Conservation (phyloP, 139 green algal genomes). For the Gonium pectorale region DNA sequence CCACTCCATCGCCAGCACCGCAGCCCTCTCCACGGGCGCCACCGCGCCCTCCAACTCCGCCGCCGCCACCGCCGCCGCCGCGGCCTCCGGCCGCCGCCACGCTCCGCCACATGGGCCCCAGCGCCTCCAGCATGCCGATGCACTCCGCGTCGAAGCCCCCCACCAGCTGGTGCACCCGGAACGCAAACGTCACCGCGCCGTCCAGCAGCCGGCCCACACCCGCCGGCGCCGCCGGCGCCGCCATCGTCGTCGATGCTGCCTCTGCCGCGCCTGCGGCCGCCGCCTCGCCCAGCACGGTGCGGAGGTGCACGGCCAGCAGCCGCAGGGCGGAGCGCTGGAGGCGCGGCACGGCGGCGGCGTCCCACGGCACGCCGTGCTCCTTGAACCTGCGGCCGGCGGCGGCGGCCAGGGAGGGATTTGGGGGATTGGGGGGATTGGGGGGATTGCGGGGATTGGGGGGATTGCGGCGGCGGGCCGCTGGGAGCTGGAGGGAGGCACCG, state of each 20-base stretch:
- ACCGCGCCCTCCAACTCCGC: too few species aligned
- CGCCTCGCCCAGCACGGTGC: neutral
- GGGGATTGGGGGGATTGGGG: too few species aligned
- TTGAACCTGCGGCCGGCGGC: conserved; percentile 4
- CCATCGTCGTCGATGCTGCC: neutral
- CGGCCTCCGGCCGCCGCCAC: too few species aligned
- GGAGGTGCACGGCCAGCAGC: conserved; percentile 28
- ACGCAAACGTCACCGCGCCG: conserved; percentile 21
- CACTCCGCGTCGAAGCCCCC: conserved; percentile 28
- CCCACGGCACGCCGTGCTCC: conserved; percentile 38
- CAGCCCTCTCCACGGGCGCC: too few species aligned
- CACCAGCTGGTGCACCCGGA: conserved; percentile 44
- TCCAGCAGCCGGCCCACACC: conserved; percentile 19
- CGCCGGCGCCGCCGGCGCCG: neutral
- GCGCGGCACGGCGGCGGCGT: conserved; percentile 4
- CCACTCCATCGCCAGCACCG: too few species aligned
- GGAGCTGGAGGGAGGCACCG: too few species aligned
- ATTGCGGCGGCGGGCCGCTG: too few species aligned
- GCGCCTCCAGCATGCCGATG: conserved; percentile 29
- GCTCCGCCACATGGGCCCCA: conserved; percentile 25
- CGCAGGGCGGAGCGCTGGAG: conserved; percentile 31
- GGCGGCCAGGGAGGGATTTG: too few species aligned
- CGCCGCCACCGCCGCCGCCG: too few species aligned
- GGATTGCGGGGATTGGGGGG: too few species aligned
- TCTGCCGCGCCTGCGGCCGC: neutral